Evolutionary conservation across 257 asterid species (phyloP), one percentile per base, ranked within the genome.

Genomic region (Agastache rugosa): DNA sequence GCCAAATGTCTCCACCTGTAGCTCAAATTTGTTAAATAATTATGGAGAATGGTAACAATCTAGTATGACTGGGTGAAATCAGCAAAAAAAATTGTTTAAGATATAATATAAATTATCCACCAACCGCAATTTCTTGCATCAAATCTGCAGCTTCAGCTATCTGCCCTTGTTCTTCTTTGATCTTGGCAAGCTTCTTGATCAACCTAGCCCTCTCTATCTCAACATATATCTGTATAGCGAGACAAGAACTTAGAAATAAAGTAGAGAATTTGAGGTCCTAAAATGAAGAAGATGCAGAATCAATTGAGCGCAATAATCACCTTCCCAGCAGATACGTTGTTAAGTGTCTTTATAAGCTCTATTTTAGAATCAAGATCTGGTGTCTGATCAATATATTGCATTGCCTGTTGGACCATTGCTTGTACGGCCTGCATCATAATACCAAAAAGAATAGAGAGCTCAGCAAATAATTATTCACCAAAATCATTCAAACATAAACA

Each of bases 91-190:
- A 25, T 14, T 27, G 10, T 22, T 4, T 8, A 23, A 54, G 19
- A 51, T 29, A 39, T 44, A 14, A 71, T 15, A 47, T 0, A 15
- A 44, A 74, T 29, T 75, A 61, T 70, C 72, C 53, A 87, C 98
- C 63, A 11, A 93, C 99, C 89, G 99, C 99, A 86, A 94, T 83
- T 91, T 94, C 99, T 81, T 94, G 99, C 99, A 90, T 94, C 89
- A 94, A 83, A 74, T 94, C 99, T 10, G 98, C 98, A 70, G 99
- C 99, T 76, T 92, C 99, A 34, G 93, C 92, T 74, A 92, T 84
- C 64, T 81, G 86, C 23, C 97, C 97, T 82, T 94, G 96, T 44
- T 89, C 97, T 84, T 94, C 99, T 79, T 90, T 94, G 44, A 94
- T 87, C 79, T 87, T 94, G 6, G 99, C 97, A 22, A 94, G 98